Evolutionary conservation across 202 grass and related monocot species (phyloP).

Genomic region (Carex sylvatica): DNA sequence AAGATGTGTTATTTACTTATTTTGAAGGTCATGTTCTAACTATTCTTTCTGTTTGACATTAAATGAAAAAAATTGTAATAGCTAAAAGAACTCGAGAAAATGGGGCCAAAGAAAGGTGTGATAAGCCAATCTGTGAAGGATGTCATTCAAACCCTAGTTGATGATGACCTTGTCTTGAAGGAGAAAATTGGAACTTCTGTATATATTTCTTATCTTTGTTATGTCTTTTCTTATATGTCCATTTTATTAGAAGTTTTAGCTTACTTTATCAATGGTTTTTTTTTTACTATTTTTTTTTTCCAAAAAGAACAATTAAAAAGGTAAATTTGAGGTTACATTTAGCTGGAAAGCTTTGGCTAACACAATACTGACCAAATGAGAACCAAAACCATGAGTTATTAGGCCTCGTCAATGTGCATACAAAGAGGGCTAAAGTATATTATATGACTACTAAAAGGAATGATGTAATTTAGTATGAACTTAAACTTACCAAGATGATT

Average conservation of each 20-base stretch:
- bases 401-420: not conserved
- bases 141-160: constrained; percentile 91
- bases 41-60: not conserved
- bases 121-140: constrained; percentile 98
- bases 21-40: not conserved
- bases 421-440: not conserved
- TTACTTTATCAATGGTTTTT: constrained; percentile 1
- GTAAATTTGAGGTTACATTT: not conserved
- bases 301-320: not conserved
- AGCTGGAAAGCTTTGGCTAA: not conserved
- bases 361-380: not conserved
- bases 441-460: not conserved
- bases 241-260: not conserved
- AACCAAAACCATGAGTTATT: not conserved
- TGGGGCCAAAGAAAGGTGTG: constrained; percentile 90
- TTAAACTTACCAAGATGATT: too few relatives aligned
- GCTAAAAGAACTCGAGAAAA: constrained; percentile 97
- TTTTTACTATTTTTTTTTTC: constrained; percentile 7
- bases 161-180: constrained; percentile 98
- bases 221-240: not conserved
- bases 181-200: constrained; percentile 99
- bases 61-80: constrained; percentile 12
- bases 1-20: not conserved
- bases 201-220: constrained; percentile 29
- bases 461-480: too few relatives aligned